Conservation (phyloP, 2,329 filamentous ascomycete species). For the Aspergillus brasiliensis region DNA sequence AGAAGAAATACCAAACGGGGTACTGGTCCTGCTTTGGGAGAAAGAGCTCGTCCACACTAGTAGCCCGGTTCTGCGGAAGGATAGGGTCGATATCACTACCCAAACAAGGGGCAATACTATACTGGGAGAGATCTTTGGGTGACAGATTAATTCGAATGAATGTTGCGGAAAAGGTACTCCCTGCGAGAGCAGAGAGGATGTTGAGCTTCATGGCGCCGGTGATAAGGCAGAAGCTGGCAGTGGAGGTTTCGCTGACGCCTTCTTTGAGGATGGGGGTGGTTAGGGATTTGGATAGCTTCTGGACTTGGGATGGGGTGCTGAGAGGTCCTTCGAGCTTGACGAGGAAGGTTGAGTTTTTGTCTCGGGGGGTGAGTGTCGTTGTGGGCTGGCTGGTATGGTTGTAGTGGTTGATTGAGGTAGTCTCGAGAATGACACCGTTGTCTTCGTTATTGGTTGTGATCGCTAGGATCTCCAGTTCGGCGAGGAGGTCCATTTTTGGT, state of each 20-base stretch:
- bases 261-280: background rate
- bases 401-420: background rate
- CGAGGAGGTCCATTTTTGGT: background rate
- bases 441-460: background rate
- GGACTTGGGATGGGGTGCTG: background rate
- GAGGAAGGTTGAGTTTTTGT: background rate
- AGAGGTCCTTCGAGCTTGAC: slow-evolving; percentile 1
- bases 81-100: background rate
- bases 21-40: slow-evolving; percentile 32
- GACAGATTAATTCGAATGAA: background rate
- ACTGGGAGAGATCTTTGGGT: background rate
- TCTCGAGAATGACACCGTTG: background rate
- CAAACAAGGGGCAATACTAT: background rate
- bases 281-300: background rate
- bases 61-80: slow-evolving; percentile 1
- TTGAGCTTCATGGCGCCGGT: background rate
- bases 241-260: background rate
- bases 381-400: background rate
- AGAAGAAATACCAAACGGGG: slow-evolving; percentile 50
- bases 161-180: background rate
- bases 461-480: background rate
- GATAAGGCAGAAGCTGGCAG: background rate
- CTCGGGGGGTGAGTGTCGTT: background rate
- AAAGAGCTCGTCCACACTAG: slow-evolving; percentile 1
- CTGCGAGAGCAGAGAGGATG: background rate